Evolutionary conservation across 2,329 filamentous ascomycete species (phyloP).

Genomic region (Aspergillus jensenii): DNA sequence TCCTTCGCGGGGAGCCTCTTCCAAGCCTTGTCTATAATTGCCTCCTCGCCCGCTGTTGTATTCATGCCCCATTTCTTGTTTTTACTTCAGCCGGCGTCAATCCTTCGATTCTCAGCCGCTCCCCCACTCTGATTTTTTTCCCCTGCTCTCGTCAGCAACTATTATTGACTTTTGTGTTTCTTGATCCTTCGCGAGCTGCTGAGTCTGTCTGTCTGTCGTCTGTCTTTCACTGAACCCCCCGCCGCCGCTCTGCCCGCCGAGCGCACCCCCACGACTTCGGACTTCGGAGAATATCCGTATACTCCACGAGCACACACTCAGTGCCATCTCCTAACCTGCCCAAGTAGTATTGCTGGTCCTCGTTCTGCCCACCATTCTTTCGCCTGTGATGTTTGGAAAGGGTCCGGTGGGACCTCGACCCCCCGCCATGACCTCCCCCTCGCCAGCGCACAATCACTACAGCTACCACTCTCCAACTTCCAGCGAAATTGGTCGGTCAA

Average conservation of each 20-base stretch:
- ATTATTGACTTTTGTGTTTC: neutral
- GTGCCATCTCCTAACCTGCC: neutral
- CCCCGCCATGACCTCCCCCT: conserved; percentile 20
- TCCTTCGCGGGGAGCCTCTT: conserved; percentile 11
- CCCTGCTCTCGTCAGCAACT: neutral
- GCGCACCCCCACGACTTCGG: neutral
- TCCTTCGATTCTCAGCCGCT: neutral
- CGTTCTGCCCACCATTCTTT: neutral
- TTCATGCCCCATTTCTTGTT: neutral
- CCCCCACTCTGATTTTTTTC: neutral
- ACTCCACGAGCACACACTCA: neutral
- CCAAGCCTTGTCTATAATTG: neutral
- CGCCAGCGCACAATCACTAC: conserved; percentile 22
- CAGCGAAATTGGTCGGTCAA: conserved; percentile 29
- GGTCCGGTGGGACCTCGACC: conserved; percentile 23
- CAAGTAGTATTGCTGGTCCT: neutral
- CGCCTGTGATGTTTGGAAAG: conserved; percentile 19
- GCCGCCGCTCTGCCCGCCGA: neutral
- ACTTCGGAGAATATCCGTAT: neutral
- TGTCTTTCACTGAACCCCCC: too few relatives aligned
- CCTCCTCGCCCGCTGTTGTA: conserved; percentile 2
- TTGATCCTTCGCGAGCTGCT: too few relatives aligned
- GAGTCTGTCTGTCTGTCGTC: too few relatives aligned
- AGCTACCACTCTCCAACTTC: conserved; percentile 25
- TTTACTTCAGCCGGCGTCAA: neutral